Evolutionary conservation across 805 yeast genomes (phyloP), one percentile per base, ranked within the genome.

Genomic region (Barnettozyma wickerhamii): DNA sequence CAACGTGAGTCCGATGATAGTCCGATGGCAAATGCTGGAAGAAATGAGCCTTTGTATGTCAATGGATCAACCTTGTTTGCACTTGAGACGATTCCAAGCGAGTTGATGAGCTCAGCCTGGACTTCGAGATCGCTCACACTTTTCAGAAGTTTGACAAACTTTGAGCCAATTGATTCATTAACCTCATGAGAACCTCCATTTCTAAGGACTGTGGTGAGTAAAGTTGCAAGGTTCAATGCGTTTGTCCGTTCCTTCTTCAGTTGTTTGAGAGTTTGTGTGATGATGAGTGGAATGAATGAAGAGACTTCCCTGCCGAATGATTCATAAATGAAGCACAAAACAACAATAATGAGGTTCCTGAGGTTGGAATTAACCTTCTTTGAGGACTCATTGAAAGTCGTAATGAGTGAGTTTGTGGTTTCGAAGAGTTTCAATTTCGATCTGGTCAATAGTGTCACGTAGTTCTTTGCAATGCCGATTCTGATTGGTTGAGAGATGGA

Each of bases 281-380:
- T 37, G 4, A 66, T 28, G 5, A 62, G 42, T 6, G 72, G 66
- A 2, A 57, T 51, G 30, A 66, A 53, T 1, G 71, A 62, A 6
- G 59, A 51, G 3, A 67, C 43, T 10, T 59, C 59, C 10, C 56
- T 53, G 1, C 64, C 62, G 49, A 61, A 66, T 1, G 49, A 40
- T 41, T 63, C 64, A 40, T 61, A 59, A 4, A 66, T 39, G 14
- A 55, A 59, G 1, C 49, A 49, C 12, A 67, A 49, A 1, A 59
- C 39, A 0, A 56, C 57, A 29, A 49, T 49, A 7, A 65, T 56
- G 18, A 63, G 12, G 20, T 59, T 55, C 42, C 62, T 65, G 5
- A 57, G 49, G 13, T 58, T 51, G 0, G 41, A 37, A 14, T 53
- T 52, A 27, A 59, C 59, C 30, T 55, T 52, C 28, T 39, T 43